Evolutionary conservation across 306 rosid species (phyloP), one percentile per base, ranked within the genome.

Genomic region (Mimosa pudica): DNA sequence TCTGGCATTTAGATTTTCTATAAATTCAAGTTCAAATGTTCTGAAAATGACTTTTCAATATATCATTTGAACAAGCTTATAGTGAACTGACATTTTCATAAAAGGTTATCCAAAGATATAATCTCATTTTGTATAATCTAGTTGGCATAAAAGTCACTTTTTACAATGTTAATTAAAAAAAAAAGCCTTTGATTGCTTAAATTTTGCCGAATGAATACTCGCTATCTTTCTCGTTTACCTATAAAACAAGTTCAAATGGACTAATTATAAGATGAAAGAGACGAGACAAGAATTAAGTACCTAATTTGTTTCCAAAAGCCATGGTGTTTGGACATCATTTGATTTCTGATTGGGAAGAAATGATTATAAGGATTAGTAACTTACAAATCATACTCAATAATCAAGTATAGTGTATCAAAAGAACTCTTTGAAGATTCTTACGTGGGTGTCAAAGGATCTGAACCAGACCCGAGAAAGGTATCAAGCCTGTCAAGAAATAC

Each of bases 391-490:
- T 68, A 61, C 65, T 52, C 62, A 48, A 6, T 20, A 61, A 60
- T 42, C 17, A 54, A 4, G 11, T 48, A 2, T 0, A 47, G 52
- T 42, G 5, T 44, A 80, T 3, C 7, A 33, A 66, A 12, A 18
- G n/a, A 60, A 45, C 71, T 10, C 73, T 32, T 47, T 42, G 51
- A 78, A 45, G 87, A 77, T 72, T 65, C 83, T 30, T 74, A 86
- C 87, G 7, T 80, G 61, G 82, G 77, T 55, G 80, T 83, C 70
- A 86, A 83, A 65, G 89, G 89, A 48, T 86, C 89, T 75, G 83
- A 66, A 64, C 76, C 55, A 30, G 87, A 79, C 71, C 66, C 77
- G 49, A 86, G 74, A 71, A 81, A 83, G 58, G 69, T 72, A 41
- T 86, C 87, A 63, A 86, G 58, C 83, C 89, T 86, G 81, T 62